Evolutionary conservation across 352 stramenopile genomes (phyloP), one percentile per base, ranked within the genome.

Genomic region (Halophytophthora batemanensis): DNA sequence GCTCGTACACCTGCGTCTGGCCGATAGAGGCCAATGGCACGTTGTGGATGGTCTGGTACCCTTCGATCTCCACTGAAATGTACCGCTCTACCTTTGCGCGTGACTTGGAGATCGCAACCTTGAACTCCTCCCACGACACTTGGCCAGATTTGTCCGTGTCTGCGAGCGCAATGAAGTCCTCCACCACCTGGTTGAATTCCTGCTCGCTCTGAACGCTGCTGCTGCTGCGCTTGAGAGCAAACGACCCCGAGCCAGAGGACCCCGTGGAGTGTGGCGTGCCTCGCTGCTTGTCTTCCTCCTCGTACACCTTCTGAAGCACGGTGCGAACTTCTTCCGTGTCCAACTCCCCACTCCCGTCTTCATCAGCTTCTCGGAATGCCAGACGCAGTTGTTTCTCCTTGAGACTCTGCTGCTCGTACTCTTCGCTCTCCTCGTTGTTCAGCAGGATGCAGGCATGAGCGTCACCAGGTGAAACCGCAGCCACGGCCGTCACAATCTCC

Each of bases 91-190:
- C 59, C 1, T 61, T 80, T n/a, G 77, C 64, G 7, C 82, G 75
- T 17, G 77, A 88, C 59, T 92, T 92, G 1, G 75, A 54, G 61
- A 95, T 89, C 6, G 85, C 85, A 22, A 79, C 61, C 57, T 92
- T 90, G 50, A 95, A 95, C 52, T 93, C 83, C 55, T 95, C 84
- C 72, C 82, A 92, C 29, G 82, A 93, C 15, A 95, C 79, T 51
- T 79, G 66, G 5, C 81, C 82, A 12, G 81, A 93, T 15, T 69
- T 66, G 48, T 95, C 83, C 1, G 79, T 90, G 43, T 93, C 83
- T 17, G 82, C 85, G 4, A 93, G 53, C 2, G 53, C 69, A 42
- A 95, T 74, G 35, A 95, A 95, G 23, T 92, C 82, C 31, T 93
- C 69, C 6, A 94, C 82, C 23, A 57, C 47, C 38, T 61, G 59